Base-by-base conservation (phyloP, 192 early-diverging fungal species). In the Coemansia sp. region DNA sequence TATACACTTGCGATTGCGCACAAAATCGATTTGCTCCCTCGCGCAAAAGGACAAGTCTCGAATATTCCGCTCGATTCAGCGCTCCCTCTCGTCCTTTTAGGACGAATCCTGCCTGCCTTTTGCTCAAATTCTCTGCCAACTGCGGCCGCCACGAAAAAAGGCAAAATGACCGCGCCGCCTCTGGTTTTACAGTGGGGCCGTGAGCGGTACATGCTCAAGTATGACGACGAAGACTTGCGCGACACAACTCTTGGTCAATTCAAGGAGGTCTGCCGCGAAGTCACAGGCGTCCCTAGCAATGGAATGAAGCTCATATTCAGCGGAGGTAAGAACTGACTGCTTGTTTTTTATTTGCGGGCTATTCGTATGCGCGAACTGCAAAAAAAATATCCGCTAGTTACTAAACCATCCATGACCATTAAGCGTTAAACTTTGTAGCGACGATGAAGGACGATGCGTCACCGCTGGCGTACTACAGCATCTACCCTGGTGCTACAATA, bases 381-480 rank as follows among this genome's bases (percentile, higher is more conserved):
- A 24, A 31, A 8, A 27, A 24, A 31, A 9, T 18, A 33, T 33
- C 31, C 31, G 31, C 57, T 60, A 36, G 27, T 34, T 36, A 33
- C 57, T 60, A 60, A 60, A 50, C 20, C 49, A 50, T 50, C 33
- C 13, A 34, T 33, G 6, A 0, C 5, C 16, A n/a, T 24, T 20
- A 20, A 50, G 15, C 31, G 16, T 55, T 52, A 10, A 57, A 5
- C 40, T 20, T 24, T 60, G 49, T 74, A 90, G 91, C 90, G 15
- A 83, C 83, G 16, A 88, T 94, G 83, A 94, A 94, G 79, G 92
- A 94, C 69, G 90, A 92, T 62, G 84, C 85, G 62, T 88, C 90
- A 1, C 86, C 83, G n/a, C 70, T 93, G 44, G 81, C 83, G 5
- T 86, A 85, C 46, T 93, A 93, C 71, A 93, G 94, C 16, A 79